These are phyloP conservation scores for Talaromyces sp. DNA, from an alignment of 2,329 filamentous ascomycete species.

Conservation along the genomic window DNA sequence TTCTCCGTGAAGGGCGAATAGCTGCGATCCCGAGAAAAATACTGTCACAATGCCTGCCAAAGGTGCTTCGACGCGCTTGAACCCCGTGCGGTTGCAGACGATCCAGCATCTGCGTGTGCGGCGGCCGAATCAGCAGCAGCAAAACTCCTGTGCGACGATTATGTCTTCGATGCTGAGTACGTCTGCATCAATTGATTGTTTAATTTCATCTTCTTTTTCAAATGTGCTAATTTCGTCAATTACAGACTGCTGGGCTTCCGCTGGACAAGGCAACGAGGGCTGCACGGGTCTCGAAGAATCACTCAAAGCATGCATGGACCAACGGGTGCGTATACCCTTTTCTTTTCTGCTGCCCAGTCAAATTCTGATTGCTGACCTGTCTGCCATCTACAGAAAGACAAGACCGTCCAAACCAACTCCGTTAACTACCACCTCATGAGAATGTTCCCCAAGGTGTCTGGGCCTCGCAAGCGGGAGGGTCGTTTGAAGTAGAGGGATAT, in stretches of 20 bases:
- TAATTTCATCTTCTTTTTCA: neutral
- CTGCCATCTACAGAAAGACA: constrained; percentile 45
- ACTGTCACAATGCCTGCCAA: constrained; percentile 36
- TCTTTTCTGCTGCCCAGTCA: neutral
- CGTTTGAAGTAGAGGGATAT: neutral
- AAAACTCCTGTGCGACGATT: constrained; percentile 60
- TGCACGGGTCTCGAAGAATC: constrained; percentile 58
- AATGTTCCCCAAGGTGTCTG: constrained; percentile 68
- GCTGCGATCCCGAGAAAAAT: too few relatives aligned
- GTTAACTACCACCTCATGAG: constrained; percentile 90
- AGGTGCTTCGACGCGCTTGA: constrained; percentile 39
- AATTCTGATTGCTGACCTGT: neutral
- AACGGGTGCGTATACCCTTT: constrained; percentile 51
- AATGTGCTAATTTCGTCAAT: neutral
- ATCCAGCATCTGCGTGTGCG: constrained; percentile 56
- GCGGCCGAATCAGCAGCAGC: constrained; percentile 56
- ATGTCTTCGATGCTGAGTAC: constrained; percentile 65
- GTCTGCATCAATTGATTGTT: constrained; percentile 17
- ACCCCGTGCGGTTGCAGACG: constrained; percentile 43
- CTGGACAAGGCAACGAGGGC: constrained; percentile 47
- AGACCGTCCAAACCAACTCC: constrained; percentile 60
- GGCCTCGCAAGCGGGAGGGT: constrained; percentile 61
- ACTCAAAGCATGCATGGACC: constrained; percentile 72
- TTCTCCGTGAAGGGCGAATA: neutral
- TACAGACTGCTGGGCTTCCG: constrained; percentile 44